Evolutionary conservation across 805 yeast genomes (phyloP), one percentile per base, ranked within the genome.

Genomic region (Pichia manshurica): DNA sequence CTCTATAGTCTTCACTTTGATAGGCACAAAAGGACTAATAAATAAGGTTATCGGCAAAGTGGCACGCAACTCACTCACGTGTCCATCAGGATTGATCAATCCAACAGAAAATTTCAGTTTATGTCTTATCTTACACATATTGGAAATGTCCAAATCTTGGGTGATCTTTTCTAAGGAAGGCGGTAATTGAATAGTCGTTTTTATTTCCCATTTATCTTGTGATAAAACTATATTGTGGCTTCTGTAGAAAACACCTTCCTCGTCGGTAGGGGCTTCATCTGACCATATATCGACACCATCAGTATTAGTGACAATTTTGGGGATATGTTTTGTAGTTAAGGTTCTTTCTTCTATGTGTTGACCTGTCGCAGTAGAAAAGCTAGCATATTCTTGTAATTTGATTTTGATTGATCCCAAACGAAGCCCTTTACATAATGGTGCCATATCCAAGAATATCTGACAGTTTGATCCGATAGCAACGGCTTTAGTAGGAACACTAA

Each of bases 1-100:
- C 17, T 54, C 53, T 12, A 64, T 45, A 10, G 54, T 64, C 52
- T 63, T 69, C 2, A 84, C 82, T 16, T 78, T 70, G 16, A 91
- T 72, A 0, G 91, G 77, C 5, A 93, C 85, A 62, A 86, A 85
- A 6, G 98, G 97, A 5, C 79, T 73, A 15, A 67, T 57, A 47
- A 67, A 67, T 9, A 67, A 42, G 3, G 58, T 77, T 4, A 91
- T 72, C 0, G 98, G 98, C 53, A 91, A 70, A 0, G 96, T 84
- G 0, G 97, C 97, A 29, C 98, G 73, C 44, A 91, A 71, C 63
- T 90, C 97, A 0, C 96, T 87, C 3, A 84, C 81, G 61, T 91
- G 98, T 3, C 96, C 96, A 63, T 89, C 97, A 0, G 95, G 84
- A 61, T 93, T 91, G 36, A 79, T 66, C 53, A 93, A 72, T 1